phyloP scores from a whole-genome alignment of 805 yeast species.

The Saccharomycopsis fermentans region DNA sequence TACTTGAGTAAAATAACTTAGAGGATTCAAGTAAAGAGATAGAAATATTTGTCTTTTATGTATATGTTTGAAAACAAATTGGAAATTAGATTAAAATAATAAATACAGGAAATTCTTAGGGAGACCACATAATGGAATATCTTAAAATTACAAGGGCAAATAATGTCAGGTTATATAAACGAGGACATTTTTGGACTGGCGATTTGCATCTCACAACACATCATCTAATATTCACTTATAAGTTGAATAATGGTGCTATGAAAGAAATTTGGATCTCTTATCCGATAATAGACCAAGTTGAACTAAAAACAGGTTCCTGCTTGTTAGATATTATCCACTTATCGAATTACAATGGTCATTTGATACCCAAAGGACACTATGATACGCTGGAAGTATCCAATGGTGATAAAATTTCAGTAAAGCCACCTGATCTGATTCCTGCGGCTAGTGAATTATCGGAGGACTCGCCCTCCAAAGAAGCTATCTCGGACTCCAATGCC shows the following conservation, averaged over 20 bases:
- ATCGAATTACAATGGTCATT: slow-evolving; percentile 3
- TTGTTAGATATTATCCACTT: slow-evolving; percentile 21
- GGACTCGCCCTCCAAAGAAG: background rate
- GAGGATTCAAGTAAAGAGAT: too few relatives aligned
- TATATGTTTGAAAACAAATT: background rate
- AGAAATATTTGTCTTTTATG: too few relatives aligned
- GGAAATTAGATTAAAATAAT: background rate
- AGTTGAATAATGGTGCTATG: slow-evolving; percentile 17
- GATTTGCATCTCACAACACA: slow-evolving; percentile 63
- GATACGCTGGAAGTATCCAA: slow-evolving; percentile 3
- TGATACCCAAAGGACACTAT: background rate
- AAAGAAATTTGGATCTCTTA: slow-evolving; percentile 88
- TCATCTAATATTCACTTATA: slow-evolving; percentile 55
- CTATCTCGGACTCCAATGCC: background rate
- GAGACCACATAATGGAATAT: slow-evolving; percentile 35
- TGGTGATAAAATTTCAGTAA: slow-evolving; percentile 13
- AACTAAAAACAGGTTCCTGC: slow-evolving; percentile 45
- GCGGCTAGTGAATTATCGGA: background rate
- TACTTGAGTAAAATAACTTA: too few relatives aligned
- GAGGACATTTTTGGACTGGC: slow-evolving; percentile 48
- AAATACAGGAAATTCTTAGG: background rate
- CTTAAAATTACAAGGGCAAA: slow-evolving; percentile 43
- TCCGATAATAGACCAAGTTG: slow-evolving; percentile 64
- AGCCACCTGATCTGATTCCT: background rate
- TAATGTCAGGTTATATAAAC: slow-evolving; percentile 44